Base-by-base conservation (phyloP, 2,329 filamentous ascomycete species). In the Fusarium begoniae region DNA sequence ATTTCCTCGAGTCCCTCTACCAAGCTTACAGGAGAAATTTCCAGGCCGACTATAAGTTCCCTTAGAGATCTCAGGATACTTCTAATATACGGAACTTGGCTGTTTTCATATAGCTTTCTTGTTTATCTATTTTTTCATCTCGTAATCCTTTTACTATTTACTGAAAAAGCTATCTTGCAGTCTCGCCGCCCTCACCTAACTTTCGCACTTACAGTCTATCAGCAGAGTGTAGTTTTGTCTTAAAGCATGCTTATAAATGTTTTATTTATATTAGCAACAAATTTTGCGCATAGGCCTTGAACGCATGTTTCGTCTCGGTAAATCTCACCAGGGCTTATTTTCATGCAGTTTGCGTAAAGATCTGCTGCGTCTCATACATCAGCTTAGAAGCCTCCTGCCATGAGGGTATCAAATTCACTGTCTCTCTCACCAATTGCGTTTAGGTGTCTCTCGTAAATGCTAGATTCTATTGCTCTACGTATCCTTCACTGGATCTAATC, bases 61-160 rank as follows among this genome's bases (percentile, higher is more conserved):
- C 5, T 32, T 14, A 0, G 13, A 32, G 1, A 14, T 32, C 30
- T 32, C 1, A 14, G 14, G 13, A 32, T 32, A 32, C 5, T 32
- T 32, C 13, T 32, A 0, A 32, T 32, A 13, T n/a, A 0, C 7
- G 5, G 9, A 41, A 8, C 1, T 1, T n/a, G 5, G 13, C 5
- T 15, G 5, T n/a, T 6, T 3, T 10, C 6, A n/a, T n/a, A 15
- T n/a, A n/a, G 22, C 13, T 10, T 41, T 0, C 14, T 41, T 41
- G 5, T n/a, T 41, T n/a, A n/a, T n/a, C 14, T n/a, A 14, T 7
- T 32, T 14, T 14, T 32, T 32, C 5, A 7, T 6, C 0, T 32
- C 14, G 30, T 32, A 6, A 2, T 32, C 14, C 30, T 32, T 13
- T 32, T 7, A 22, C 20, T 22, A 8, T 41, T 7, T 1, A 14